Conservation (phyloP, 1,284 basidiomycete genomes). For the Malassezia arunalokei region DNA sequence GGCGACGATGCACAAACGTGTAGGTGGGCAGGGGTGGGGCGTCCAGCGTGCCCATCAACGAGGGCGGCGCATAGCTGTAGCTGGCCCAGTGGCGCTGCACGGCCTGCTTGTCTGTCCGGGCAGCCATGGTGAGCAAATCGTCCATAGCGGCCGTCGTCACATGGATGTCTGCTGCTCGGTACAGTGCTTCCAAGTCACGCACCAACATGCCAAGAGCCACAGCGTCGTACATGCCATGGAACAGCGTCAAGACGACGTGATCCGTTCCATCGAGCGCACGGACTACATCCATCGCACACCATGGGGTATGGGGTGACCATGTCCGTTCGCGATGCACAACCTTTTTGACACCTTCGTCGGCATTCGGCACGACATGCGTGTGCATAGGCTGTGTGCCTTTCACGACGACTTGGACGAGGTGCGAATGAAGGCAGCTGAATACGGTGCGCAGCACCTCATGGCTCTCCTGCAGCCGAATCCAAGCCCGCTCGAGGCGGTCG, state of each 20-base stretch:
- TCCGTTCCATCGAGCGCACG: background rate
- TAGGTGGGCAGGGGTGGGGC: background rate
- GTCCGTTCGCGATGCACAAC: background rate
- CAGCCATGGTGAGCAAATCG: background rate
- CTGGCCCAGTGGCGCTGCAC: conserved; percentile 17
- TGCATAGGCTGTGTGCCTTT: background rate
- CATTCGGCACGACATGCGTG: background rate
- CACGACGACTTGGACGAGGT: conserved; percentile 18
- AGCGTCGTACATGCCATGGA: conserved; percentile 41
- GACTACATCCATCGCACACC: background rate
- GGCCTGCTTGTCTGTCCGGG: background rate
- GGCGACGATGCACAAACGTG: conserved; percentile 4
- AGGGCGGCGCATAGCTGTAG: conserved; percentile 1
- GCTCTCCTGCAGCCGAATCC: conserved; percentile 20
- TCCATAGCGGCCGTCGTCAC: background rate
- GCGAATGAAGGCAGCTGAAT: conserved; percentile 16
- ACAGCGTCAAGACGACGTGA: conserved; percentile 27
- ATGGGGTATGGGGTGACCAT: background rate
- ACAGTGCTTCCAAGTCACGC: conserved; percentile 23
- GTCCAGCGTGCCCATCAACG: conserved; percentile 1
- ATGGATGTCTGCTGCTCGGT: conserved; percentile 4
- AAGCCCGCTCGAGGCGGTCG: conserved; percentile 16
- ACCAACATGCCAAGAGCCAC: conserved; percentile 30
- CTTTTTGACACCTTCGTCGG: background rate
- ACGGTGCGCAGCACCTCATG: conserved; percentile 32